Evolutionary conservation across 169 alveolate species (phyloP).

Genomic region (Toxoplasma gondii): DNA sequence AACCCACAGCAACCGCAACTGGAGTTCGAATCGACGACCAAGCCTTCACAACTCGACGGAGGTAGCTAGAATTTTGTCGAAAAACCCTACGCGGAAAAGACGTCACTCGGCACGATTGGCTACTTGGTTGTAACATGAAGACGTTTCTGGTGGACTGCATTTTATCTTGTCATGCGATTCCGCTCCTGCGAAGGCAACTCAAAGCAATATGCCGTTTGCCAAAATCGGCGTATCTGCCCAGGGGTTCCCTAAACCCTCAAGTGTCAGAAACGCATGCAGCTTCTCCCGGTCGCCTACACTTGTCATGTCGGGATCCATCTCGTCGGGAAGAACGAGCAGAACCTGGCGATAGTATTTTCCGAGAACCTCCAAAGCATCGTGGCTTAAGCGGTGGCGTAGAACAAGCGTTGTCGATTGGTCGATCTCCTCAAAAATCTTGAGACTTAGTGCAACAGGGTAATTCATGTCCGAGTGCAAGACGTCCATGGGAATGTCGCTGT

Average conservation of each 20-base stretch:
- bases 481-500: neutral
- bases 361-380: neutral
- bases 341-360: neutral
- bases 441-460: constrained; percentile 11
- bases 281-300: neutral
- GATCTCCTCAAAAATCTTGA: neutral
- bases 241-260: neutral
- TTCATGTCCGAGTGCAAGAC: neutral
- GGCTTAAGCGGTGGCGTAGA: neutral
- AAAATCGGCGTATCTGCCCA: neutral
- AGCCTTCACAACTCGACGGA: neutral
- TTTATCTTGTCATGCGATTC: too few relatives aligned
- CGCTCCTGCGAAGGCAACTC: neutral
- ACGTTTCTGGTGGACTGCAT: too few relatives aligned
- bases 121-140: too few relatives aligned
- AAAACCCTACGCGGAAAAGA: too few relatives aligned
- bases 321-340: constrained; percentile 13
- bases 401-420: constrained; percentile 26
- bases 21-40: too few relatives aligned
- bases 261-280: neutral
- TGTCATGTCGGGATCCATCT: neutral
- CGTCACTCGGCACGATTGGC: too few relatives aligned
- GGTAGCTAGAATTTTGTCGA: neutral
- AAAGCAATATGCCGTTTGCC: too few relatives aligned
- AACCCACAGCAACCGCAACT: neutral